Percentiles rank a stretch among this genome's conserved stretches.
These are phyloP conservation scores for Nothophytophthora sp. DNA, from an alignment of 352 stramenopile species.

Conservation along the genomic window DNA sequence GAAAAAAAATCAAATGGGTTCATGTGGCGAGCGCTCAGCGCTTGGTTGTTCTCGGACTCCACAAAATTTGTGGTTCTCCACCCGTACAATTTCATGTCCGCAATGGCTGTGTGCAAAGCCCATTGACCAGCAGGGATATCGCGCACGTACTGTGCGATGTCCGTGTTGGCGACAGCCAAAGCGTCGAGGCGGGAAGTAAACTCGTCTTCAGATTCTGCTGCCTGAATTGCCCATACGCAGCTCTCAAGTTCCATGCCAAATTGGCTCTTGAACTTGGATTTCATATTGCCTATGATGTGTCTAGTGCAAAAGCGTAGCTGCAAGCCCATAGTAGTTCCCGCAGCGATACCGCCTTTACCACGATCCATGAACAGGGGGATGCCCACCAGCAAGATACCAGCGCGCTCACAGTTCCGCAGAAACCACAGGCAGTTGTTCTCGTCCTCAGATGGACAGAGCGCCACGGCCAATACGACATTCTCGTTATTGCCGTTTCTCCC, in stretches of 20 bases:
- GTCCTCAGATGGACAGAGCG: slow-evolving; percentile 2
- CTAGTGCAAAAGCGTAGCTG: slow-evolving; percentile 13
- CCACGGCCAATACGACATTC: slow-evolving; percentile 12
- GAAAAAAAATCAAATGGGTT: slow-evolving; percentile 9
- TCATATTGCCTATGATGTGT: slow-evolving; percentile 12
- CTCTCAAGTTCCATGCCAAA: slow-evolving; percentile 1
- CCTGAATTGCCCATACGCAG: slow-evolving; percentile 13
- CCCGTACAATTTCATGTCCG: slow-evolving; percentile 6
- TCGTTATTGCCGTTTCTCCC: slow-evolving; percentile 7
- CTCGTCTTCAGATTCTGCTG: slow-evolving; percentile 1
- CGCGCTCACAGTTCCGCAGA: neutral
- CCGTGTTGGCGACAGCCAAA: neutral
- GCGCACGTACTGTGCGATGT: slow-evolving; percentile 7
- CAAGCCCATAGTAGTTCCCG: neutral
- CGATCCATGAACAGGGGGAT: slow-evolving; percentile 14
- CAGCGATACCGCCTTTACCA: neutral
- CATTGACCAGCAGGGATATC: slow-evolving; percentile 6
- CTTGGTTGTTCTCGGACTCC: slow-evolving; percentile 10
- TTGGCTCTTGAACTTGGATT: slow-evolving; percentile 2
- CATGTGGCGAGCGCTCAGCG: neutral
- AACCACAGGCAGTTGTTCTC: slow-evolving; percentile 13
- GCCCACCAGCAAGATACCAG: slow-evolving; percentile 1
- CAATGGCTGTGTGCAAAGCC: slow-evolving; percentile 14
- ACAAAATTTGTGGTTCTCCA: slow-evolving; percentile 25
- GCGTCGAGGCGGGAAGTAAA: slow-evolving; percentile 5